phyloP scores from a whole-genome alignment of 257 asterid species.

The Gentiana dahurica region DNA sequence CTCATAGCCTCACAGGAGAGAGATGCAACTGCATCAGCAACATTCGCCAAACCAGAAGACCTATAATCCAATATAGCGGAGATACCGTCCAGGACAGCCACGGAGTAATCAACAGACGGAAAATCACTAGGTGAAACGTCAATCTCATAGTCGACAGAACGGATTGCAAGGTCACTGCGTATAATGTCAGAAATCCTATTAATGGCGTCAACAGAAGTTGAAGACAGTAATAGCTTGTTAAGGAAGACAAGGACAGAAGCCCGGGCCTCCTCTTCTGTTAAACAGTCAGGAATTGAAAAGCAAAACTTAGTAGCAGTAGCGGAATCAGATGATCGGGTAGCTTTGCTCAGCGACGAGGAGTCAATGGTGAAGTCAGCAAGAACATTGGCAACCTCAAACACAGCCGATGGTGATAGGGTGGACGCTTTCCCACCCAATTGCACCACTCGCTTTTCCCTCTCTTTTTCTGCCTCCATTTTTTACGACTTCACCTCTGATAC shows the following conservation, averaged over 20 bases:
- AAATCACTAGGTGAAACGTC: conserved; percentile 14
- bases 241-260: conserved; percentile 52
- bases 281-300: conserved; percentile 37
- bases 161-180: conserved; percentile 10
- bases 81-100: conserved; percentile 50
- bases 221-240: conserved; percentile 48
- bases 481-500: too few species aligned
- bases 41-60: conserved; percentile 25
- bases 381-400: conserved; percentile 37
- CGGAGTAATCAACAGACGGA: conserved; percentile 27
- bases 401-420: conserved; percentile 37
- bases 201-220: conserved; percentile 21
- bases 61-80: conserved; percentile 56
- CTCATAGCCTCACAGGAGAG: conserved; percentile 78
- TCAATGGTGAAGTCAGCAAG: conserved; percentile 38
- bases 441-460: conserved; percentile 35
- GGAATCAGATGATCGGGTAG: conserved; percentile 10
- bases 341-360: conserved; percentile 42
- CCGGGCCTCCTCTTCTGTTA: conserved; percentile 37
- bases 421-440: conserved; percentile 64
- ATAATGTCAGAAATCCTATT: conserved; percentile 33
- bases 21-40: conserved; percentile 71
- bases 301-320: conserved; percentile 8
- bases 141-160: conserved; percentile 11
- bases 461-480: conserved; percentile 15